Conservation (phyloP, 2,329 filamentous ascomycete species). For the Diplodia seriata region DNA sequence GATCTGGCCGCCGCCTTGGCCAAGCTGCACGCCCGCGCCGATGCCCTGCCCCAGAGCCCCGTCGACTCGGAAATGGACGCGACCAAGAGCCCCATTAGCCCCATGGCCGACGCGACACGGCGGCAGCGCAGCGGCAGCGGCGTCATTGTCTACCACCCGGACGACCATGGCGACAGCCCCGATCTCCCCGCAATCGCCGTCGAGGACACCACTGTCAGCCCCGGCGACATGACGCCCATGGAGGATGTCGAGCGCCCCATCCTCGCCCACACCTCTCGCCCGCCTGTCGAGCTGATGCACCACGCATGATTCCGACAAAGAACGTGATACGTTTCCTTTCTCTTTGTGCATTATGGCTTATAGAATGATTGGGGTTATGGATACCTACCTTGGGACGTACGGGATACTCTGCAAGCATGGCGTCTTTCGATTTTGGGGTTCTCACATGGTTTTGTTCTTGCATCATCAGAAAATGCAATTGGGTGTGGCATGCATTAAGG, state of each 20-base stretch:
- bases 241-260: slow-evolving; percentile 27
- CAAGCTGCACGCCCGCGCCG: slow-evolving; percentile 55
- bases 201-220: slow-evolving; percentile 62
- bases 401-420: slow-evolving; percentile 31
- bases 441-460: slow-evolving; percentile 7
- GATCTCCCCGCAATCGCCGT: slow-evolving; percentile 68
- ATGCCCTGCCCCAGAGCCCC: slow-evolving; percentile 35
- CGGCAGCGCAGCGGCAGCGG: slow-evolving; percentile 58
- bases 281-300: slow-evolving; percentile 50
- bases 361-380: slow-evolving; percentile 23
- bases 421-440: slow-evolving; percentile 8
- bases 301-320: background rate
- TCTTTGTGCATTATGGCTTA: slow-evolving; percentile 18
- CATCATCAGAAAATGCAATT: slow-evolving; percentile 6
- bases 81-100: slow-evolving; percentile 38
- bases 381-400: slow-evolving; percentile 19
- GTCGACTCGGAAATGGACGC: slow-evolving; percentile 36
- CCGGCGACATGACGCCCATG: slow-evolving; percentile 50
- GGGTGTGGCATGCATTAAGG: background rate
- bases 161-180: slow-evolving; percentile 66
- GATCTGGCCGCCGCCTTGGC: slow-evolving; percentile 65
- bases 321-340: slow-evolving; percentile 11
- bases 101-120: slow-evolving; percentile 35
- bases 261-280: slow-evolving; percentile 44
- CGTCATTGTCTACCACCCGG: slow-evolving; percentile 68